Conservation (phyloP, 306 rosid species). For the Trifolium repens region DNA sequence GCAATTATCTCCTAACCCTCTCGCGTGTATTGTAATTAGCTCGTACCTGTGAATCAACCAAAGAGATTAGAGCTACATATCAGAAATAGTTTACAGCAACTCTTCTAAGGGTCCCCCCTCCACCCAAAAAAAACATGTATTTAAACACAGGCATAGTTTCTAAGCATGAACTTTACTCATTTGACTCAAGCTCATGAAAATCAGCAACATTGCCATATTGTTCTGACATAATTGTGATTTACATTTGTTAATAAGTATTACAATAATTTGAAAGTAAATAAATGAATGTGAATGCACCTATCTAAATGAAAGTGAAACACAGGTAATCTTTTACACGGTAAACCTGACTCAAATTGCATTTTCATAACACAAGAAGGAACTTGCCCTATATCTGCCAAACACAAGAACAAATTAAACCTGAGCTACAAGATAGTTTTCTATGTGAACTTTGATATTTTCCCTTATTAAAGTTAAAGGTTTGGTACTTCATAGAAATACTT, state of each 20-base stretch:
- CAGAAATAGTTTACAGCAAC: slow-evolving; percentile 1
- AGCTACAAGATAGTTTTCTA: not conserved
- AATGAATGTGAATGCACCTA: not conserved
- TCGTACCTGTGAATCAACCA: slow-evolving; percentile 50
- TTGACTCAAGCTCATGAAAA: slow-evolving; percentile 4
- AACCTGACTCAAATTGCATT: not conserved
- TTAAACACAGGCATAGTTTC: not conserved
- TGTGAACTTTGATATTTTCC: not conserved
- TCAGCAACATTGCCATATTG: slow-evolving; percentile 8
- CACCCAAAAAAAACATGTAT: not conserved
- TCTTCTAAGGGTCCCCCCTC: not conserved
- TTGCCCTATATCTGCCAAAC: not conserved
- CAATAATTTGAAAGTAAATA: slow-evolving; percentile 6
- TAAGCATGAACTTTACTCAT: not conserved
- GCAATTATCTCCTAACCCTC: slow-evolving; percentile 69
- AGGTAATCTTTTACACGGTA: not conserved
- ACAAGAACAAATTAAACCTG: not conserved
- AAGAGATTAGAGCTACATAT: slow-evolving; percentile 33
- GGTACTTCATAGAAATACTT: not conserved
- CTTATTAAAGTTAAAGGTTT: not conserved
- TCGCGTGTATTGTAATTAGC: slow-evolving; percentile 54
- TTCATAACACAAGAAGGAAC: not conserved
- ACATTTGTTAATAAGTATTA: not conserved
- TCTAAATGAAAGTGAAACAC: not conserved
- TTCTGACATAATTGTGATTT: slow-evolving; percentile 8